phyloP scores from a whole-genome alignment of 1,139 yeast genomes.

The Candida tropicalis region DNA sequence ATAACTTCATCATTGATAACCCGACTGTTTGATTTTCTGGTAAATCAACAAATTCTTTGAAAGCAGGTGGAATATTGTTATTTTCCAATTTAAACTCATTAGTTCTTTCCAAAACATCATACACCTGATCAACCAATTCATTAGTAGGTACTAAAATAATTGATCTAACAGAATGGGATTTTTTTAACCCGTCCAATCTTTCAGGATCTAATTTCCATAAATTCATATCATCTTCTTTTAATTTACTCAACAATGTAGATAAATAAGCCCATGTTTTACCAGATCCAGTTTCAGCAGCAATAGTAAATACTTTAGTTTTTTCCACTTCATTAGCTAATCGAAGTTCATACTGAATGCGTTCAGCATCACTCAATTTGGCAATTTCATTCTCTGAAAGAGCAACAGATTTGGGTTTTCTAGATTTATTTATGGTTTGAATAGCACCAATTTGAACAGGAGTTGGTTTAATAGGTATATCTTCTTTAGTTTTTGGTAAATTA shows the following conservation, averaged over 20 bases:
- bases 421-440: slow-evolving; percentile 43
- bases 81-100: slow-evolving; percentile 29
- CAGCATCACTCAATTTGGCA: slow-evolving; percentile 25
- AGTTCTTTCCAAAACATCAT: slow-evolving; percentile 49
- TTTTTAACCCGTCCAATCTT: slow-evolving; percentile 32
- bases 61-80: slow-evolving; percentile 20
- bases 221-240: slow-evolving; percentile 56
- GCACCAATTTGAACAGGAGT: slow-evolving; percentile 51
- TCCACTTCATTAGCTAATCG: slow-evolving; percentile 32
- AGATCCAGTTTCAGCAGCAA: slow-evolving; percentile 96
- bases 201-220: slow-evolving; percentile 29
- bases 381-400: slow-evolving; percentile 21
- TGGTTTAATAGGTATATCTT: slow-evolving; percentile 38
- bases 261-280: slow-evolving; percentile 95
- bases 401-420: slow-evolving; percentile 22
- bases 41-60: slow-evolving; percentile 25
- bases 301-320: slow-evolving; percentile 63
- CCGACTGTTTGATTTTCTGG: slow-evolving; percentile 36
- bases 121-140: slow-evolving; percentile 84
- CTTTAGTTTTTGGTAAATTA: slow-evolving; percentile 25
- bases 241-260: slow-evolving; percentile 69
- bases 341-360: slow-evolving; percentile 30
- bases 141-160: slow-evolving; percentile 85
- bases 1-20: slow-evolving; percentile 62
- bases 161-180: slow-evolving; percentile 56